phyloP scores from a whole-genome alignment of 306 rosid genomes.

The Citrullus mucosospermus region DNA sequence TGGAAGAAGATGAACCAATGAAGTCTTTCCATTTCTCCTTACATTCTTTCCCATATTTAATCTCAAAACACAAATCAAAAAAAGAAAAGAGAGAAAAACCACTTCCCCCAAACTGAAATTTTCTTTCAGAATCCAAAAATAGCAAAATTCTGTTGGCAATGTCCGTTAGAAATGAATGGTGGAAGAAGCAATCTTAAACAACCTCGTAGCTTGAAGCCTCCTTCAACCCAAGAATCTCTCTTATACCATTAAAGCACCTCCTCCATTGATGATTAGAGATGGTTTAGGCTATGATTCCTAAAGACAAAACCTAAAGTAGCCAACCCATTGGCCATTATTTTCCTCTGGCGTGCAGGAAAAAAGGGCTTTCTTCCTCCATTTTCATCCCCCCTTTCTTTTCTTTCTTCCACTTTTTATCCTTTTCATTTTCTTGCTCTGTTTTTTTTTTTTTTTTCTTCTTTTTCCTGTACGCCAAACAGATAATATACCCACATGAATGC shows the following conservation, averaged over 20 bases:
- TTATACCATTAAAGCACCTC: constrained; percentile 4
- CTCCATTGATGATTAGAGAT: constrained; percentile 15
- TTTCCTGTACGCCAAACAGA: constrained; percentile 45
- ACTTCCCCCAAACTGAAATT: not conserved
- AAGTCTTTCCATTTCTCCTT: not conserved
- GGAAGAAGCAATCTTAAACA: not conserved
- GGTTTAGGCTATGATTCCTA: constrained; percentile 12
- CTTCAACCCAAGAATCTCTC: constrained; percentile 5
- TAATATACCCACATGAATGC: constrained; percentile 14
- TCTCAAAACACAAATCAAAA: not conserved
- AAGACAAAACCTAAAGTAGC: constrained; percentile 5
- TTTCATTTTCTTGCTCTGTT: not conserved
- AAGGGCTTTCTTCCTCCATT: not conserved
- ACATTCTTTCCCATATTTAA: not conserved
- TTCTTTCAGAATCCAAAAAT: not conserved
- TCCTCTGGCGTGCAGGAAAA: constrained; percentile 33
- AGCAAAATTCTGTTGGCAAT: not conserved
- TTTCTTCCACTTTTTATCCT: not conserved
- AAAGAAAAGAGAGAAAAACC: not conserved
- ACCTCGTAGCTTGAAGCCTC: not conserved
- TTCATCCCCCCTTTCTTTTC: not conserved
- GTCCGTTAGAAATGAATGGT: not conserved
- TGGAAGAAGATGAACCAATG: not conserved
- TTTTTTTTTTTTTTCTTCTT: not conserved
- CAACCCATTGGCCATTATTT: not conserved